Conservation (phyloP, 202 grass and related monocot species). For the Cymbopogon flexuosus region DNA sequence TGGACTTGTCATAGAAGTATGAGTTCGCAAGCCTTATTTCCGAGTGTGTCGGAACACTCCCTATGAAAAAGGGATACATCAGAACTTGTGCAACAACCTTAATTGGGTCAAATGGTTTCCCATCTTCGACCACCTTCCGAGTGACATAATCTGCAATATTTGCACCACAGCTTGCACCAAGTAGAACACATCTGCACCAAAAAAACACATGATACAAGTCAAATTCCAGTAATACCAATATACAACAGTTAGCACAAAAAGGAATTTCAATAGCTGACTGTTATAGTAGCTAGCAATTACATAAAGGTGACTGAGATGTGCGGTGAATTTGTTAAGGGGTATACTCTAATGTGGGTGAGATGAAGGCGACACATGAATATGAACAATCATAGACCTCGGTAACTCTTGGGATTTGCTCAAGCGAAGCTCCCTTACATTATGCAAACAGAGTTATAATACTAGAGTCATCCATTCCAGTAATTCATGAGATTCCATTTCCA, state of each 20-base stretch:
- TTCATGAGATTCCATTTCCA: background rate
- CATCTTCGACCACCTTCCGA: conserved; percentile 51
- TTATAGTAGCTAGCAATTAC: background rate
- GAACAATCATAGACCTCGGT: background rate
- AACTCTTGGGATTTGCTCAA: background rate
- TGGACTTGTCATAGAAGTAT: conserved; percentile 87
- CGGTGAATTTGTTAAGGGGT: too few relatives aligned
- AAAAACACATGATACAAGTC: background rate
- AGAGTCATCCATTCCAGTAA: background rate
- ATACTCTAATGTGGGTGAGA: too few relatives aligned
- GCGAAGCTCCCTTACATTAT: background rate
- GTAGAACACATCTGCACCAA: conserved; percentile 72
- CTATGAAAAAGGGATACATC: conserved; percentile 95
- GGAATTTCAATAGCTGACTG: background rate
- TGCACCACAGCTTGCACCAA: conserved; percentile 81
- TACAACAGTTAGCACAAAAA: background rate
- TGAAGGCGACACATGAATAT: background rate
- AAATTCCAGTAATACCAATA: conserved; percentile 10
- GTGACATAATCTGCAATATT: conserved; percentile 81
- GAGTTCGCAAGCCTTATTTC: conserved; percentile 89
- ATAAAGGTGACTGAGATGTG: background rate
- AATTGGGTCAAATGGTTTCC: conserved; percentile 63
- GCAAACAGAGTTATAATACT: background rate
- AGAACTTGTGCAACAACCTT: conserved; percentile 87
- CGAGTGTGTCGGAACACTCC: conserved; percentile 69